Evolutionary conservation across 2,329 filamentous ascomycete species (phyloP).

Genomic region (Xylaria sp.): DNA sequence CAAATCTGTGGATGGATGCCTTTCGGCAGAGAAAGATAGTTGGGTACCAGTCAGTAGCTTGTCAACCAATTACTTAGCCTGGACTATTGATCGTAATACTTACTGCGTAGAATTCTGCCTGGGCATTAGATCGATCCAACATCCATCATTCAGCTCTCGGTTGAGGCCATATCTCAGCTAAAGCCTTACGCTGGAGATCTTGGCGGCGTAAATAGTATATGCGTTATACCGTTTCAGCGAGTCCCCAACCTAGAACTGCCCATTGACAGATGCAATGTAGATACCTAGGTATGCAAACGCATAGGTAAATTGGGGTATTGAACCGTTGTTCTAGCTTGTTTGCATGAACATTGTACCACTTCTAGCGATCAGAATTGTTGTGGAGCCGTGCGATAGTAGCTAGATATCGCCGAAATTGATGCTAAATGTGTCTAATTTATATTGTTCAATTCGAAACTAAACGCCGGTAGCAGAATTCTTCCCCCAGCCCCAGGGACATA

Average conservation of each 20-base stretch:
- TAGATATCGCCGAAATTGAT: background rate
- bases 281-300: background rate
- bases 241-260: background rate
- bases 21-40: background rate
- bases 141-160: slow-evolving; percentile 9
- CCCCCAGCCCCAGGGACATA: background rate
- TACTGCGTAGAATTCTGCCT: background rate
- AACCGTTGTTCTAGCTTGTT: background rate
- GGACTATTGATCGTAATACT: too few species aligned
- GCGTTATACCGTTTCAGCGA: background rate
- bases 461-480: background rate
- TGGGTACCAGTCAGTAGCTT: background rate
- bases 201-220: slow-evolving; percentile 11
- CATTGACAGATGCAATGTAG: too few species aligned
- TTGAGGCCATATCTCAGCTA: slow-evolving; percentile 32
- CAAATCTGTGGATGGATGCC: too few species aligned
- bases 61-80: too few species aligned
- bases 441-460: background rate
- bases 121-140: background rate
- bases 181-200: slow-evolving; percentile 23
- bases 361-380: background rate
- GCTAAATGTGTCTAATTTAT: background rate
- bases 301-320: background rate
- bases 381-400: background rate
- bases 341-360: background rate